Percentiles rank a stretch among this genome's conserved stretches.
Evolutionary conservation across 805 yeast species (phyloP).

Genomic region (Zygotorulaspora chibaensis): DNA sequence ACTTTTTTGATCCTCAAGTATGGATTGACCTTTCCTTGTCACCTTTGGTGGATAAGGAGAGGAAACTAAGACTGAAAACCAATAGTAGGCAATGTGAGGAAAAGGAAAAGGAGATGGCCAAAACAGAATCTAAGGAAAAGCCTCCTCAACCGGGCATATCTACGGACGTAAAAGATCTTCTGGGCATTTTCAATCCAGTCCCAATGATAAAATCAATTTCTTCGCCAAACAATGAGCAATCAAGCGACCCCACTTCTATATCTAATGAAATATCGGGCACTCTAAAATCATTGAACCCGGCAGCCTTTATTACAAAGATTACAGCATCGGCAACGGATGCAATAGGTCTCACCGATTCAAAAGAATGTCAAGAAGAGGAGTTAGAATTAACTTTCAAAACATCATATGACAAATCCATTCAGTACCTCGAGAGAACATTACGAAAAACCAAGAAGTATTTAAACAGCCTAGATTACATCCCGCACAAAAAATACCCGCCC

Average conservation of each 20-base stretch:
- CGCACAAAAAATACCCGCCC: constrained; percentile 67
- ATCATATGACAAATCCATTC: constrained; percentile 51
- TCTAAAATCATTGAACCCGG: constrained; percentile 9
- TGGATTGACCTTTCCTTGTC: constrained; percentile 76
- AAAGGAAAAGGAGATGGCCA: constrained; percentile 10
- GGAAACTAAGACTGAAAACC: constrained; percentile 12
- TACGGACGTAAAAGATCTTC: constrained; percentile 12
- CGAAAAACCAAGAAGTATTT: constrained; percentile 54
- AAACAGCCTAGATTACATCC: constrained; percentile 51
- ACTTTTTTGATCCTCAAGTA: constrained; percentile 71
- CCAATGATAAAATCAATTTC: constrained; percentile 14
- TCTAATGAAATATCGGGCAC: neutral
- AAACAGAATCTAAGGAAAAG: constrained; percentile 5
- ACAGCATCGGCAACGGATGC: constrained; percentile 8
- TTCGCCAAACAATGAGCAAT: neutral
- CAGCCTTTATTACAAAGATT: constrained; percentile 6
- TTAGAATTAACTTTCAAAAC: constrained; percentile 22
- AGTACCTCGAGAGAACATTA: constrained; percentile 60
- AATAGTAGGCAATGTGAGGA: constrained; percentile 3
- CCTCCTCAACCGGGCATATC: constrained; percentile 15
- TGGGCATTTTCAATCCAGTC: constrained; percentile 14
- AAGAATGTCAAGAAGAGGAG: constrained; percentile 4
- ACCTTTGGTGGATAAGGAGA: constrained; percentile 55
- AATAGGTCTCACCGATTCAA: constrained; percentile 10
- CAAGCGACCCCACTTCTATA: neutral